These are phyloP conservation scores for Lactarius deliciosus DNA, from an alignment of 768 basidiomycete species.

Conservation along the genomic window DNA sequence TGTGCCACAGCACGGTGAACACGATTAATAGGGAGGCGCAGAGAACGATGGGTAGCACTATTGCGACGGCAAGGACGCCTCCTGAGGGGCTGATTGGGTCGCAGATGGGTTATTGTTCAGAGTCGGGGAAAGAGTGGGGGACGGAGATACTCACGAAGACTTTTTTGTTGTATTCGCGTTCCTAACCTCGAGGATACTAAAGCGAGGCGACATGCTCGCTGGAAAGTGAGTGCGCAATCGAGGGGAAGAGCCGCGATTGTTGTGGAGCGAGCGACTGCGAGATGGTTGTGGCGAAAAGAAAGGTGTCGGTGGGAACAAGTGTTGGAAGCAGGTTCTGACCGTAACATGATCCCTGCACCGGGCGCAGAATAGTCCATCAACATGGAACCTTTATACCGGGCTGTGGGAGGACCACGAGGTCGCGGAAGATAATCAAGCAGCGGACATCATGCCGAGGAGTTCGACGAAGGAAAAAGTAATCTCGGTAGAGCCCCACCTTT, in stretches of 20 bases:
- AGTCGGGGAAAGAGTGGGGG: background rate
- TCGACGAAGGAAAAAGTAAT: background rate
- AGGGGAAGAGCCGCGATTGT: background rate
- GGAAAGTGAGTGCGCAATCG: background rate
- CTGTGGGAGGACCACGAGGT: background rate
- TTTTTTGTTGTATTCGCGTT: background rate
- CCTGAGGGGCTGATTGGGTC: background rate
- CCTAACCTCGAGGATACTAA: background rate
- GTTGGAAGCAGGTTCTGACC: background rate
- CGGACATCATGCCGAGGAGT: background rate
- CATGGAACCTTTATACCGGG: background rate
- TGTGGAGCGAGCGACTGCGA: background rate
- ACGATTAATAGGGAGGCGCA: background rate
- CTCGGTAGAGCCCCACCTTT: no score
- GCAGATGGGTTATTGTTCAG: background rate
- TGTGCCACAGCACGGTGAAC: background rate
- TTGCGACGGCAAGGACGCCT: slow-evolving; percentile 1
- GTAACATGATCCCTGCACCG: slow-evolving; percentile 4
- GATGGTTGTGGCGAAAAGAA: slow-evolving; percentile 2
- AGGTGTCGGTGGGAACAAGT: background rate
- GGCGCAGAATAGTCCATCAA: background rate
- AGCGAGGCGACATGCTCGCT: slow-evolving; percentile 4
- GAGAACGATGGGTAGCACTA: background rate
- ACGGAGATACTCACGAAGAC: slow-evolving; percentile 5
- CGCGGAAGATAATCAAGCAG: background rate